Conservation (phyloP, 495 filamentous ascomycete species). For the Staphylotrichum tortipilum region DNA sequence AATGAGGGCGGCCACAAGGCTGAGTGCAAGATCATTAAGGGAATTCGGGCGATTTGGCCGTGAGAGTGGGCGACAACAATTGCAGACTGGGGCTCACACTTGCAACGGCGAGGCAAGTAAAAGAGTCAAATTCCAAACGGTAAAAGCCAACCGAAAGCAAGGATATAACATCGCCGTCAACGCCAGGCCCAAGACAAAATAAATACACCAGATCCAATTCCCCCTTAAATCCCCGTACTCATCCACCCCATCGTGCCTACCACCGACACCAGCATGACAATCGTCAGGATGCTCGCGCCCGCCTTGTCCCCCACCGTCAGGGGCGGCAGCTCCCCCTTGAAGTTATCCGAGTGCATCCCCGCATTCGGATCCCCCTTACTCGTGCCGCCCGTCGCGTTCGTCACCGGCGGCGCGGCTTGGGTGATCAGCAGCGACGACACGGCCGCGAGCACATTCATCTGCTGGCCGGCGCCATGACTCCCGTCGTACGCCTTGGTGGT, state of each 20-base stretch:
- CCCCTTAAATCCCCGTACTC: slow-evolving; percentile 26
- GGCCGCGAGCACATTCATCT: slow-evolving; percentile 60
- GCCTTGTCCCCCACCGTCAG: slow-evolving; percentile 55
- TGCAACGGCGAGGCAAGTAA: too few species aligned
- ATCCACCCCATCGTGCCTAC: slow-evolving; percentile 41
- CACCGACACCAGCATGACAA: slow-evolving; percentile 31
- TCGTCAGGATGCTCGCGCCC: slow-evolving; percentile 58
- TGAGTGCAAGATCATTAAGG: slow-evolving; percentile 35
- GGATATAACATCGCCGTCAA: background rate
- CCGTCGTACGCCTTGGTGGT: slow-evolving; percentile 50
- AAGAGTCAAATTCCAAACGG: too few species aligned
- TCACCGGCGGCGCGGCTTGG: slow-evolving; percentile 41
- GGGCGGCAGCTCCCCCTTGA: slow-evolving; percentile 11
- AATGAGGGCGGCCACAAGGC: slow-evolving; percentile 33
- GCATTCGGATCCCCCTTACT: slow-evolving; percentile 56
- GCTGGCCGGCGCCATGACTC: slow-evolving; percentile 52
- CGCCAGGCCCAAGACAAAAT: background rate
- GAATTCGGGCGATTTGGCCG: slow-evolving; percentile 30
- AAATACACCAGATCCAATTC: background rate
- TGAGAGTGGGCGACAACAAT: background rate
- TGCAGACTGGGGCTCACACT: too few species aligned
- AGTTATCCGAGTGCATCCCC: slow-evolving; percentile 31
- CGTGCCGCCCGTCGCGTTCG: slow-evolving; percentile 52
- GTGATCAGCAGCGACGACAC: slow-evolving; percentile 47
- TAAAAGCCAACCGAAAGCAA: background rate